Conservation (phyloP, 768 basidiomycete species). For the Trametes cinnabarina region DNA sequence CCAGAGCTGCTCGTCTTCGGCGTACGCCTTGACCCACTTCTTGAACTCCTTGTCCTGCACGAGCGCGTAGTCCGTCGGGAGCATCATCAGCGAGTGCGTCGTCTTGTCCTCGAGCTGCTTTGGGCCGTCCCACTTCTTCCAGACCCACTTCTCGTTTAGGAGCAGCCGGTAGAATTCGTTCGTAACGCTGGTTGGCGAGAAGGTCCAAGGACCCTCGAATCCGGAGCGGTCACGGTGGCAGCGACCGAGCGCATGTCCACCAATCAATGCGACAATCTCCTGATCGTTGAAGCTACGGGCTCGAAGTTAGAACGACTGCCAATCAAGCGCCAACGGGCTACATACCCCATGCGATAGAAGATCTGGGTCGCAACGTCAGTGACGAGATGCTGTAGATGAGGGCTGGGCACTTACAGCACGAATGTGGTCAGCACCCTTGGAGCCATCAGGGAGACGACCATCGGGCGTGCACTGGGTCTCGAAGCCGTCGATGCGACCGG, state of each 20-base stretch:
- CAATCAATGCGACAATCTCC: conserved; percentile 93
- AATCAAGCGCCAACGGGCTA: neutral
- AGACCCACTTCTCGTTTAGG: conserved; percentile 89
- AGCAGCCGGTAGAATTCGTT: conserved; percentile 88
- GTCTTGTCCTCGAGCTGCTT: conserved; percentile 94
- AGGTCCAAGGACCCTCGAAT: conserved; percentile 92
- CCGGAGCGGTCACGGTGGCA: conserved; percentile 84
- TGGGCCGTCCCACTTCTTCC: conserved; percentile 93
- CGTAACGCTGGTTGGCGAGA: conserved; percentile 84
- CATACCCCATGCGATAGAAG: conserved; percentile 85
- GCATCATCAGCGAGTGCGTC: conserved; percentile 90
- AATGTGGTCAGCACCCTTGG: conserved; percentile 81
- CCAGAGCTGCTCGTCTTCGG: conserved; percentile 80
- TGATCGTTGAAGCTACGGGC: conserved; percentile 78
- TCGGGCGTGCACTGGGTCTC: conserved; percentile 75
- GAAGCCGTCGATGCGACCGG: conserved; percentile 88
- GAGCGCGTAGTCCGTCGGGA: conserved; percentile 90
- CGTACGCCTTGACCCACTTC: conserved; percentile 84
- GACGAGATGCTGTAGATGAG: neutral
- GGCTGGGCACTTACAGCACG: conserved; percentile 52
- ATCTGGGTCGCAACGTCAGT: conserved; percentile 41
- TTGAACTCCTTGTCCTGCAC: conserved; percentile 90
- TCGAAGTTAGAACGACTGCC: neutral
- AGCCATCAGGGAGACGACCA: conserved; percentile 85
- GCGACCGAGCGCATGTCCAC: conserved; percentile 94